phyloP scores from a whole-genome alignment of 129 eudicot genomes.

The Pseudognaphalium luteoalbum region DNA sequence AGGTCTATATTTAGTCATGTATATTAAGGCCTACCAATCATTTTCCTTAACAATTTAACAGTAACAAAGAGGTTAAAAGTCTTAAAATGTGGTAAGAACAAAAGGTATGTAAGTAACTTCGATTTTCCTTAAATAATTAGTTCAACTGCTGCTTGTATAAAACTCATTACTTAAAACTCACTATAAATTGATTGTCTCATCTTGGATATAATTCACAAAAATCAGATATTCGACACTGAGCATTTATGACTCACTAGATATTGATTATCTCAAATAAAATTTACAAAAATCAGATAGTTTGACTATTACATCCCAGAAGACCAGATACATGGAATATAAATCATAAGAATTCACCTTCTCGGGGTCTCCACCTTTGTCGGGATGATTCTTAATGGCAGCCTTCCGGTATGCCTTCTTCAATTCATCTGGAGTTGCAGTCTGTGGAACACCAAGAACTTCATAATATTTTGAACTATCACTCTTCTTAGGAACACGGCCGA shows the following conservation, averaged over 20 bases:
- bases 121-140: no score
- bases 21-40: no score
- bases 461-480: constrained; percentile 70
- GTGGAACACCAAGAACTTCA: constrained; percentile 72
- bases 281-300: neutral
- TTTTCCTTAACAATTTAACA: no score
- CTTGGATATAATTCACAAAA: no score
- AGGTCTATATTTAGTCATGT: no score
- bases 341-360: constrained; percentile 56
- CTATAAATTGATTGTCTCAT: neutral
- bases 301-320: neutral
- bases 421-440: constrained; percentile 66
- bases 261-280: neutral
- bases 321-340: neutral
- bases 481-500: constrained; percentile 71
- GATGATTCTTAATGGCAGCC: constrained; percentile 84
- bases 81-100: no score
- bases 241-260: neutral
- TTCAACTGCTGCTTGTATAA: no score
- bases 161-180: neutral
- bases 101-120: no score
- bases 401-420: constrained; percentile 81
- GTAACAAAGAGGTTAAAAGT: no score
- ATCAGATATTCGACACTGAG: neutral
- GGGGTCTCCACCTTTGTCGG: constrained; percentile 95